Base-by-base conservation (phyloP, 495 filamentous ascomycete genomes). In the Neurospora pannonica region DNA sequence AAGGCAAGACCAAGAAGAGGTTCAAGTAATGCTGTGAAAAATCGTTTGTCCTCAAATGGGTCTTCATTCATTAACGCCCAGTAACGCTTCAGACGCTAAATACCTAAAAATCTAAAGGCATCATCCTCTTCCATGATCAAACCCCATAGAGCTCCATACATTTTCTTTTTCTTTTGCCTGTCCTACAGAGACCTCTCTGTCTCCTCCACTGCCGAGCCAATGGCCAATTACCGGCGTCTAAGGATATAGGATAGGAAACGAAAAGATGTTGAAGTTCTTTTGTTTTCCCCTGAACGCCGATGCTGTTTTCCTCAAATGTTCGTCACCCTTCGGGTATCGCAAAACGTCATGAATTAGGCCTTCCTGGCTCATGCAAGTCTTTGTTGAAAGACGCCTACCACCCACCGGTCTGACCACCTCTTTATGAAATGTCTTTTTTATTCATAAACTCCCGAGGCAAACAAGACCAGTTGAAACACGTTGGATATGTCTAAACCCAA, bases 241-340 rank as follows among this genome's bases (percentile, higher is more conserved):
- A 31, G 71, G 54, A 76, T 74, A 72, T 72, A 74, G 76, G 75
- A 74, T 73, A 80, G 79, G 80, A 81, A 82, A 81, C 78, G 72
- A 78, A 83, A 83, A 83, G 82, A 83, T 81, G 82, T 83, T 83
- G 82, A 83, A 83, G 74, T 82, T 83, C 82, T 83, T 83, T 83
- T 81, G 76, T 78, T 82, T 81, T 82, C 77, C 82, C 79, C 79
- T 74, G 77, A 82, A 83, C 82, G 81, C 82, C 82, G 78, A 77
- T 81, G 78, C 75, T 78, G 75, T 70, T 77, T 74, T 77, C 76
- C 73, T 76, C 71, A 73, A 75, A 81, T 83, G 79, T 76, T 67
- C 77, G 79, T 80, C 76, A 75, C 80, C 76, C 71, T 74, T 76
- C 72, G 80, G 78, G 80, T 82, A 81, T 81, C 80, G 77, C 78